Evolutionary conservation across 805 yeast species (phyloP).

Genomic region (Yarrowia osloensis): DNA sequence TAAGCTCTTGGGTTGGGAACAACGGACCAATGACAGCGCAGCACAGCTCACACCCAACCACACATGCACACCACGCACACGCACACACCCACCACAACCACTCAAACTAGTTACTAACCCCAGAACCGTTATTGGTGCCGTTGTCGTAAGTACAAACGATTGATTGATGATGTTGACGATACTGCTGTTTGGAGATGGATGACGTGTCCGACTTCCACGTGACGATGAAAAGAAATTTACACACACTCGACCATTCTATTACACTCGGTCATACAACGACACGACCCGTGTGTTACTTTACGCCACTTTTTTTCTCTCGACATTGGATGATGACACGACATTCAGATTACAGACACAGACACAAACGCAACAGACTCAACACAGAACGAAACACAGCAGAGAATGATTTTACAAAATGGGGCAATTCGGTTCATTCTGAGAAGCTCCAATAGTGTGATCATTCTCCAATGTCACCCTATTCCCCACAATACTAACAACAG

Average conservation of each 20-base stretch:
- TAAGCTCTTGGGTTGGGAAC: conserved; percentile 23
- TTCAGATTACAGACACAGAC: neutral
- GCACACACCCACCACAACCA: neutral
- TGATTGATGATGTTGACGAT: neutral
- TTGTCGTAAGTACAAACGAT: conserved; percentile 56
- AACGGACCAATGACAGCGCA: conserved; percentile 22
- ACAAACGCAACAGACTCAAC: neutral
- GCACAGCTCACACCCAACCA: conserved; percentile 12
- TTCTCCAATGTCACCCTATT: neutral
- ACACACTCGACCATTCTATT: too few relatives aligned
- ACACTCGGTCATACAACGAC: neutral
- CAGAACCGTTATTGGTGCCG: conserved; percentile 98
- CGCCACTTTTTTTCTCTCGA: neutral
- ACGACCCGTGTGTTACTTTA: neutral
- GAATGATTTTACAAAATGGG: too few relatives aligned
- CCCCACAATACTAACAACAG: conserved; percentile 35
- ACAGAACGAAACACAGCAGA: neutral
- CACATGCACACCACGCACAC: neutral
- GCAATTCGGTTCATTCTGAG: too few relatives aligned
- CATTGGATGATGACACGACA: neutral
- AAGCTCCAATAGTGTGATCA: too few relatives aligned
- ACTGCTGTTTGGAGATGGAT: neutral
- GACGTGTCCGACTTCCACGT: neutral
- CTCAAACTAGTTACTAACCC: conserved; percentile 26
- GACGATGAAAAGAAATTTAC: neutral